Conservation (phyloP, 805 yeast genomes). For the Cyberlindnera saturnus region DNA sequence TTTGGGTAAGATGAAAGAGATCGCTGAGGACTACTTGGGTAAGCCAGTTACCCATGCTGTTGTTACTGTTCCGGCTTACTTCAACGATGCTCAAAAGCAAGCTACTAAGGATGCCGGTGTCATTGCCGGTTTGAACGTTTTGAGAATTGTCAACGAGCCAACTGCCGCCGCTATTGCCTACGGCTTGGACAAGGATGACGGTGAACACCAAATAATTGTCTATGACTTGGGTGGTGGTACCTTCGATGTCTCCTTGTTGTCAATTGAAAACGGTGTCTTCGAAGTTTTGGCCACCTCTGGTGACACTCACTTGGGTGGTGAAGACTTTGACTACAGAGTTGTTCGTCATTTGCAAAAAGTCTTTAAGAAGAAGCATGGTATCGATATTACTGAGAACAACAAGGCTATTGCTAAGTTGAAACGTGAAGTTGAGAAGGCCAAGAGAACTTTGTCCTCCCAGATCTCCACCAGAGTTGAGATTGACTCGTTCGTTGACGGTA, state of each 20-base stretch:
- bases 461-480: slow-evolving; percentile 95
- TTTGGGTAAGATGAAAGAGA: slow-evolving; percentile 84
- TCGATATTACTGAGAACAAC: slow-evolving; percentile 74
- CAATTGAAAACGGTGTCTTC: slow-evolving; percentile 87
- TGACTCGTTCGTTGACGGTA: slow-evolving; percentile 90
- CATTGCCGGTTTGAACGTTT: slow-evolving; percentile 82
- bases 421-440: slow-evolving; percentile 98
- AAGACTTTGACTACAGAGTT: slow-evolving; percentile 87
- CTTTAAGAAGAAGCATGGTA: slow-evolving; percentile 88
- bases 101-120: slow-evolving; percentile 93
- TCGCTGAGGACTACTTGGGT: slow-evolving; percentile 89
- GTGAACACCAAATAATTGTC: slow-evolving; percentile 84
- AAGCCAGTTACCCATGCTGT: slow-evolving; percentile 82
- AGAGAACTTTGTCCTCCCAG: slow-evolving; percentile 92
- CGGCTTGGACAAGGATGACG: slow-evolving; percentile 78
- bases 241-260: slow-evolving; percentile 82
- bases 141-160: slow-evolving; percentile 89
- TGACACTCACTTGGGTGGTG: slow-evolving; percentile 98
- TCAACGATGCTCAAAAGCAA: slow-evolving; percentile 91
- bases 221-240: slow-evolving; percentile 98
- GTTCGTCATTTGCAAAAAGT: slow-evolving; percentile 80
- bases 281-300: slow-evolving; percentile 93
- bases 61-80: slow-evolving; percentile 89
- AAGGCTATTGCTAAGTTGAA: slow-evolving; percentile 90
- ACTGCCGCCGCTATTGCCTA: slow-evolving; percentile 98